These are phyloP conservation scores for Sclerotinia borealis DNA, from an alignment of 2,329 filamentous ascomycete genomes.

Conservation along the genomic window DNA sequence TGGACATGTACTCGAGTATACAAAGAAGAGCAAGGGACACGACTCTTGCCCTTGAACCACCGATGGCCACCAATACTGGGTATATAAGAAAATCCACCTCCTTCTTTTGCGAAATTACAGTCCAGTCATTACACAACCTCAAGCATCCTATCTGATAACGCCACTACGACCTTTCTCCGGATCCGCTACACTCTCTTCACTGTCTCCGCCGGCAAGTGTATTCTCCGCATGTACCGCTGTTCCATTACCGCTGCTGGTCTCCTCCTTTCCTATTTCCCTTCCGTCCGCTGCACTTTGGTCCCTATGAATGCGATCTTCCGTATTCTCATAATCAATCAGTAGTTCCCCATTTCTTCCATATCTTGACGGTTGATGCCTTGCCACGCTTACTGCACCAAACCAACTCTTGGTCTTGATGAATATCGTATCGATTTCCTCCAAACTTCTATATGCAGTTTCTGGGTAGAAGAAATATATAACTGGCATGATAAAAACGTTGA, in stretches of 20 bases:
- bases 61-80: background rate
- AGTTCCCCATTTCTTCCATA: conserved; percentile 6
- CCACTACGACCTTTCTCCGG: background rate
- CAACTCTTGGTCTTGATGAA: background rate
- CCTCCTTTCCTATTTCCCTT: background rate
- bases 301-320: background rate
- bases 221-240: background rate
- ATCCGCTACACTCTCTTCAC: background rate
- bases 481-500: conserved; percentile 36
- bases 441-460: conserved; percentile 37
- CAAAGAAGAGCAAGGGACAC: background rate
- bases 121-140: background rate
- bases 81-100: background rate
- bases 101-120: background rate
- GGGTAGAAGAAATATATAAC: conserved; percentile 44
- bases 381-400: background rate
- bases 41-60: background rate
- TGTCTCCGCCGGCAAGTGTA: background rate
- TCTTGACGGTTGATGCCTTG: background rate
- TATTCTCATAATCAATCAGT: background rate
- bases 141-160: background rate
- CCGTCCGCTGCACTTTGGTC: background rate
- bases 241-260: background rate
- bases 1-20: background rate
- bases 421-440: conserved; percentile 11